A percentile compares a stretch with the other conserved stretches of the same genome.
These are phyloP conservation scores for Talaromyces adpressus DNA, from an alignment of 495 filamentous ascomycete species.

Conservation along the genomic window DNA sequence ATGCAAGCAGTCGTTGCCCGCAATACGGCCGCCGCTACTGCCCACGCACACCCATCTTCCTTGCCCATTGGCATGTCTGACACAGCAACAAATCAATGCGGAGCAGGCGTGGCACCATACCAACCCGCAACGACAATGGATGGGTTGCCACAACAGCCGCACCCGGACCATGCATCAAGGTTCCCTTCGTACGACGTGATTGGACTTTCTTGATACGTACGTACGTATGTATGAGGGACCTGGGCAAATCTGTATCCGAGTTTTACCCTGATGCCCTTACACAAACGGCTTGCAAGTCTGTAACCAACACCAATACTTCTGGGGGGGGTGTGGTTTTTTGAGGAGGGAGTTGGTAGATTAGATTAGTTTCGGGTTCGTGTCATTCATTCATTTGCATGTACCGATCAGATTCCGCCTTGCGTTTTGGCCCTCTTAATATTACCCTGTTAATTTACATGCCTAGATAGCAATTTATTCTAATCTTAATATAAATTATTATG, in stretches of 20 bases:
- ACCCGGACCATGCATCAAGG: background rate
- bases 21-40: background rate
- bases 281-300: background rate
- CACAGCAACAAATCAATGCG: background rate
- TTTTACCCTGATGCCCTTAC: background rate
- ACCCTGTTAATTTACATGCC: background rate
- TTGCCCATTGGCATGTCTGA: background rate
- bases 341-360: background rate
- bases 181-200: background rate
- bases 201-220: background rate
- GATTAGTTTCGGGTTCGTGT: background rate
- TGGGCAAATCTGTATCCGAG: background rate
- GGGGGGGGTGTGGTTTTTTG: background rate
- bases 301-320: background rate
- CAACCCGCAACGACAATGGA: background rate
- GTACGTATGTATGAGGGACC: too few relatives aligned
- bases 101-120: background rate
- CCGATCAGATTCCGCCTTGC: background rate
- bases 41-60: background rate
- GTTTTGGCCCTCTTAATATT: background rate
- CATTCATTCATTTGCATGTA: background rate
- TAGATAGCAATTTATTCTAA: background rate
- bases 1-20: background rate
- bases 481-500: background rate
- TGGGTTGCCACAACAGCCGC: background rate